Conservation (phyloP, 305 asterid genomes). For the Salvia sclarea region DNA sequence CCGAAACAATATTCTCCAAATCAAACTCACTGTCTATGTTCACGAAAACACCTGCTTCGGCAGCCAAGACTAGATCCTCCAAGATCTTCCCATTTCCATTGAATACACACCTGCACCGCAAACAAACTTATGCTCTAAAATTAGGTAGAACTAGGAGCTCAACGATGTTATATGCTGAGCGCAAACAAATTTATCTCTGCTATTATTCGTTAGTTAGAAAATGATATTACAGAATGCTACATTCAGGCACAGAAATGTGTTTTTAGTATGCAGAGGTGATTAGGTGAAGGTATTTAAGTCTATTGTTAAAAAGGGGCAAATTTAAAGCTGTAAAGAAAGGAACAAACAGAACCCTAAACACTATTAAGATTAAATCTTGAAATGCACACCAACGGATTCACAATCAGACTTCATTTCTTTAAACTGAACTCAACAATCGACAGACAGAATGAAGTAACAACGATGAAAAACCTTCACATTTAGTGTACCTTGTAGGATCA, state of each 20-base stretch:
- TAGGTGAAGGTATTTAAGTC: neutral
- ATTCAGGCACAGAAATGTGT: neutral
- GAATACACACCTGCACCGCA: slow-evolving; percentile 70
- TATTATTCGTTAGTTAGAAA: neutral
- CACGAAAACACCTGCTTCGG: slow-evolving; percentile 81
- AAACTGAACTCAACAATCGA: neutral
- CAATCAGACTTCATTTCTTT: neutral
- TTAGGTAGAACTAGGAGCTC: neutral
- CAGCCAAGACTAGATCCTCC: slow-evolving; percentile 91
- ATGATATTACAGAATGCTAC: neutral
- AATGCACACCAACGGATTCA: neutral
- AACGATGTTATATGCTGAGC: neutral
- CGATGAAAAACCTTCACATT: neutral
- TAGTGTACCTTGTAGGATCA: slow-evolving; percentile 70
- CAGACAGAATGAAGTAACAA: neutral
- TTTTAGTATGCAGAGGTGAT: neutral
- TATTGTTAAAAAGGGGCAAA: neutral
- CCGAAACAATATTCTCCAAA: slow-evolving; percentile 79
- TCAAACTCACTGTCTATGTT: slow-evolving; percentile 94
- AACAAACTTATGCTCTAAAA: neutral
- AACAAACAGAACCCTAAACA: neutral
- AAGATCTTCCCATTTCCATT: slow-evolving; percentile 90
- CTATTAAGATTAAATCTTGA: neutral
- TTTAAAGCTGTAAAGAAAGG: neutral
- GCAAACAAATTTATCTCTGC: neutral